Evolutionary conservation across 768 basidiomycete species (phyloP).

Genomic region (Pulveroboletus frians): DNA sequence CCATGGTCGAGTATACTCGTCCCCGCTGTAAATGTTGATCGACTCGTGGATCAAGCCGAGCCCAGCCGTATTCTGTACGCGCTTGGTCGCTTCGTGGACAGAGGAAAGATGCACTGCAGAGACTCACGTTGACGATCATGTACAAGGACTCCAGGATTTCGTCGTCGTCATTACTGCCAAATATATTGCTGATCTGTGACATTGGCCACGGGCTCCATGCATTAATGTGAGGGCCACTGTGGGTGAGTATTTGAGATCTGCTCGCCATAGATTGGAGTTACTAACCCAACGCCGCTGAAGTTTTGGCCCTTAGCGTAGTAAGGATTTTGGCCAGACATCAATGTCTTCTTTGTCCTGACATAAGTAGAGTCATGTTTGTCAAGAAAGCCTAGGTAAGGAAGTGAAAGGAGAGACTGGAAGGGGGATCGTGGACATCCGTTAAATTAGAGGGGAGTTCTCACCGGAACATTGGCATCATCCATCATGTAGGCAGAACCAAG

Average conservation of each 20-base stretch:
- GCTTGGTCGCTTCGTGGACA: not conserved
- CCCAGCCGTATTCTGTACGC: conserved; percentile 58
- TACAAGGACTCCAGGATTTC: conserved; percentile 63
- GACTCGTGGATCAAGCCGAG: conserved; percentile 79
- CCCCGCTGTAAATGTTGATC: conserved; percentile 52
- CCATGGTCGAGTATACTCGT: conserved; percentile 65
- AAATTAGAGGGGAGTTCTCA: conserved; percentile 29
- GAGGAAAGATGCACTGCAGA: not conserved
- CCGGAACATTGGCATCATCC: conserved; percentile 85
- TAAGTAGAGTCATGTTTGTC: conserved; percentile 55
- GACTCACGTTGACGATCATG: conserved; percentile 60
- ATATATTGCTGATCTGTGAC: conserved; percentile 72
- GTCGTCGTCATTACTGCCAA: conserved; percentile 64
- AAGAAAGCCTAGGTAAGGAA: conserved; percentile 77
- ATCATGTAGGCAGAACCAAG: conserved; percentile 70
- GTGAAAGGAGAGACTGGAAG: conserved; percentile 62
- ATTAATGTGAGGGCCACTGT: conserved; percentile 69
- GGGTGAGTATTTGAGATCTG: not conserved
- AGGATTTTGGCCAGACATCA: conserved; percentile 63
- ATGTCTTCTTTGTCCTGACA: conserved; percentile 54
- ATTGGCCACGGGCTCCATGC: conserved; percentile 80
- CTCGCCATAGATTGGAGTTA: conserved; percentile 2
- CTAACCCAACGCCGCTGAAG: conserved; percentile 68
- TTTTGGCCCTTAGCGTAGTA: conserved; percentile 60
- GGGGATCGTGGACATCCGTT: not conserved